Base-by-base conservation (phyloP, 2,329 filamentous ascomycete species). In the Hymenoscyphus fraxineus region DNA sequence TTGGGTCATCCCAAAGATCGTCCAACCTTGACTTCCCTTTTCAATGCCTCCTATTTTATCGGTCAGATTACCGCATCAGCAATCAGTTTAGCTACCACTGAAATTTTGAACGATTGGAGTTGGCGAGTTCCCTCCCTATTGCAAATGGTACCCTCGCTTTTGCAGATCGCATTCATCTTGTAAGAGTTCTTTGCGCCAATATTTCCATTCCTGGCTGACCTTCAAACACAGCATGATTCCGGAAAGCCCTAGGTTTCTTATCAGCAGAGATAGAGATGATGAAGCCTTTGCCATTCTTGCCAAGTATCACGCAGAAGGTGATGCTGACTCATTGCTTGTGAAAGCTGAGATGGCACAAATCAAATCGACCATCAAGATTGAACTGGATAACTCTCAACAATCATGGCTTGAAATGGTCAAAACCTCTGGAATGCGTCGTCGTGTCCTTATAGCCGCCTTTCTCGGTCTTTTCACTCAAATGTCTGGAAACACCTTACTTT, bases 301-400 rank as follows among this genome's bases (percentile, higher is more conserved):
- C 39, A 68, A 68, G n/a, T 82, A 81, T 69, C 80, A 83, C 66
- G 82, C 81, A n/a, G 83, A 85, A 69, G 83, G 82, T 1, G 78
- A 84, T 59, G 71, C 69, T 2, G 73, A 78, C 39, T 84, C 82
- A 0, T 76, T 80, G 10, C 79, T 87, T 12, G 83, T 87, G 22
- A 79, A 81, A 60, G 83, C 83, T 9, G 86, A 89, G 70, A 82
- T 87, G 69, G 81, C 80, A 0, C 83, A 88, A 72, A 88, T 88
- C 69, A 77, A 81, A 61, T 78, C 81, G 7, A 84, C 85, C 0
- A 82, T 87, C 68, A 78, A 79, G 32, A 71, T 84, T 2, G 84
- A 87, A 69, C 76, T 82, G 62, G 82, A 87, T 63, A 74, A 80
- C 58, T 80, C 81, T 3, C 82, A 81, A 64, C 76, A 78, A 65